These are phyloP conservation scores for Daedaleopsis nitida DNA, from an alignment of 768 basidiomycete species.

Conservation along the genomic window DNA sequence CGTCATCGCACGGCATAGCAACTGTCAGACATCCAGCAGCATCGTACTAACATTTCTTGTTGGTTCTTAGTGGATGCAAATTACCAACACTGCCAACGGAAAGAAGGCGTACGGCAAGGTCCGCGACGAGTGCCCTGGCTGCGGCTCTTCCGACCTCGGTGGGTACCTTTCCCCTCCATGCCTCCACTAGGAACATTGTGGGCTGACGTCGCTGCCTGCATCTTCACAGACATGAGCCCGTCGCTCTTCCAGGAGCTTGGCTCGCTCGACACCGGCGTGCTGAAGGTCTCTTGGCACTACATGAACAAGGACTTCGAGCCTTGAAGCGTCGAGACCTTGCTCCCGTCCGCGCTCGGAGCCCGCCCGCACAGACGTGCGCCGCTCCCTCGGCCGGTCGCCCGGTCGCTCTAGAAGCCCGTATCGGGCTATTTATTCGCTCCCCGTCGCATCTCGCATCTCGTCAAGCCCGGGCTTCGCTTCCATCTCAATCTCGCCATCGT, in stretches of 20 bases:
- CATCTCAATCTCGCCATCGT: not conserved
- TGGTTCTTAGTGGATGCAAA: slow-evolving; percentile 52
- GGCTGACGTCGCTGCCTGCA: slow-evolving; percentile 3
- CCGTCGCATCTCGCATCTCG: not conserved
- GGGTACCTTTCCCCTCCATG: slow-evolving; percentile 23
- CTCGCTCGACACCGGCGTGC: slow-evolving; percentile 47
- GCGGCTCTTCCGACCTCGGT: slow-evolving; percentile 59
- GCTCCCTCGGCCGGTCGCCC: not conserved
- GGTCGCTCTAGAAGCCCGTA: slow-evolving; percentile 4
- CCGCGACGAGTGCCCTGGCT: slow-evolving; percentile 62
- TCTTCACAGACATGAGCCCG: slow-evolving; percentile 64
- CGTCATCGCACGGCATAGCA: slow-evolving; percentile 1
- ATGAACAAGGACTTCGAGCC: slow-evolving; percentile 38
- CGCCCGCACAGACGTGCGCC: not conserved
- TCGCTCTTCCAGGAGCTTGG: slow-evolving; percentile 57
- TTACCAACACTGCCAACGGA: slow-evolving; percentile 60
- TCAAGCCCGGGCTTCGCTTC: not conserved
- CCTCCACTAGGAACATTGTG: not conserved
- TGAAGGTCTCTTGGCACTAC: slow-evolving; percentile 65
- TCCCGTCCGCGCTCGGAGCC: slow-evolving; percentile 4
- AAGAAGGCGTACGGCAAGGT: slow-evolving; percentile 49
- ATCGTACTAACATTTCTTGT: slow-evolving; percentile 2
- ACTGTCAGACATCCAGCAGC: not conserved
- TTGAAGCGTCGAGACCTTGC: not conserved
- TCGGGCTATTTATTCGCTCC: slow-evolving; percentile 18